Conservation (phyloP, 768 basidiomycete species). For the Crucibulum laeve region DNA sequence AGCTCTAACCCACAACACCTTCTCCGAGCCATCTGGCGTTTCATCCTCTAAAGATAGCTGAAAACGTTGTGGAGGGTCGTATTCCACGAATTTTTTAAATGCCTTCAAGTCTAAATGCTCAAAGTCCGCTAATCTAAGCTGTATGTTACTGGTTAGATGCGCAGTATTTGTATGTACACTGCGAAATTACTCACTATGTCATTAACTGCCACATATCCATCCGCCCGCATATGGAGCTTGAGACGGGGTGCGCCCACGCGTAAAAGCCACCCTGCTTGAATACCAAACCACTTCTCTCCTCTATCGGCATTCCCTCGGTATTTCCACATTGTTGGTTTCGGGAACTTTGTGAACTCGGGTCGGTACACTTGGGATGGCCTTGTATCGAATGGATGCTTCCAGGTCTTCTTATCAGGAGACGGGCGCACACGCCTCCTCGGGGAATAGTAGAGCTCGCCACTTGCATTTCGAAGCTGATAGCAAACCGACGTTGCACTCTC, state of each 20-base stretch:
- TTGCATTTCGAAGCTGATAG: too few relatives aligned
- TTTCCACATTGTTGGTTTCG: background rate
- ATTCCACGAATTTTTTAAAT: conserved; percentile 12
- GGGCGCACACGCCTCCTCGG: too few relatives aligned
- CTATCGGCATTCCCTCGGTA: background rate
- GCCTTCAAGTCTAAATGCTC: too few relatives aligned
- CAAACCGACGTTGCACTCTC: too few relatives aligned
- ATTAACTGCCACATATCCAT: conserved; percentile 70
- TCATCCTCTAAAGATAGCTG: conserved; percentile 18
- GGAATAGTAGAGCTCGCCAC: too few relatives aligned
- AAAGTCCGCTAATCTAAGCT: too few relatives aligned
- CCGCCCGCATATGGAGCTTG: conserved; percentile 57
- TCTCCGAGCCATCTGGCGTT: conserved; percentile 10
- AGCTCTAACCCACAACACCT: conserved; percentile 22
- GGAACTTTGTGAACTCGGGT: too few relatives aligned
- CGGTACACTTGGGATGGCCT: too few relatives aligned
- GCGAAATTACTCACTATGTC: background rate
- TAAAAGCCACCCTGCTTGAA: conserved; percentile 47
- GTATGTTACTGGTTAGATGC: too few relatives aligned
- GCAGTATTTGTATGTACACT: too few relatives aligned
- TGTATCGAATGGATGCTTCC: background rate
- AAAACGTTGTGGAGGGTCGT: conserved; percentile 16
- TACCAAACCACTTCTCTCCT: background rate
- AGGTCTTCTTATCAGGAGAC: background rate
- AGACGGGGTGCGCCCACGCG: conserved; percentile 67